phyloP scores from a whole-genome alignment of 768 basidiomycete genomes.

The Leccinum variicolor region DNA sequence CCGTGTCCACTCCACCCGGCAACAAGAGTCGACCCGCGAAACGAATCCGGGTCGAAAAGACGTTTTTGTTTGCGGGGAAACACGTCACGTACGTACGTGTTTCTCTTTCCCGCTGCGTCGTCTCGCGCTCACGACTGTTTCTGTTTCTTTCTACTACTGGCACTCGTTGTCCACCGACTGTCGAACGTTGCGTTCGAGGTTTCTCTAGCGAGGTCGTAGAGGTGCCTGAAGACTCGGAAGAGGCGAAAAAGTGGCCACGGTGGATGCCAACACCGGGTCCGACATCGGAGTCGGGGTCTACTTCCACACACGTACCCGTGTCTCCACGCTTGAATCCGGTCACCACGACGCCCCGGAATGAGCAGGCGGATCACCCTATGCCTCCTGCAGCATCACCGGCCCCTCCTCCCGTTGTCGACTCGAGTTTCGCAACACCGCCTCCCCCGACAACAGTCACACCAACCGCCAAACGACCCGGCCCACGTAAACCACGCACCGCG shows the following conservation, averaged over 20 bases:
- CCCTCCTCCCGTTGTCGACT: background rate
- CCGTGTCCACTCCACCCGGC: constrained; percentile 37
- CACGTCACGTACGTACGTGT: constrained; percentile 62
- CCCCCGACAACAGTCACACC: background rate
- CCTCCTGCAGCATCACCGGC: background rate
- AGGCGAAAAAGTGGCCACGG: constrained; percentile 73
- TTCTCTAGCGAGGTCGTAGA: constrained; percentile 65
- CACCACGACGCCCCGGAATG: background rate
- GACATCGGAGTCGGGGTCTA: constrained; percentile 1
- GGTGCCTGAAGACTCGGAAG: constrained; percentile 67
- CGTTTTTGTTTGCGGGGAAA: constrained; percentile 75
- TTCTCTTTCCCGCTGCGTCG: background rate
- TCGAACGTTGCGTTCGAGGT: background rate
- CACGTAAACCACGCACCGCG: constrained; percentile 60
- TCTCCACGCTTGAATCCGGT: background rate
- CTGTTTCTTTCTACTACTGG: background rate
- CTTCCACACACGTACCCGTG: background rate
- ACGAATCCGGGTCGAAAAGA: constrained; percentile 65
- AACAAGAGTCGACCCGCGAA: constrained; percentile 18
- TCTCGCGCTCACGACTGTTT: background rate
- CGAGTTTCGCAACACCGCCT: background rate
- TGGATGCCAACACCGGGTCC: constrained; percentile 33
- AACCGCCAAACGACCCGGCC: constrained; percentile 48
- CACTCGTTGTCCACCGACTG: background rate
- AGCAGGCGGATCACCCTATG: background rate